Evolutionary conservation across 345 rosid species (phyloP).

Genomic region (Eucalyptus curtisii): DNA sequence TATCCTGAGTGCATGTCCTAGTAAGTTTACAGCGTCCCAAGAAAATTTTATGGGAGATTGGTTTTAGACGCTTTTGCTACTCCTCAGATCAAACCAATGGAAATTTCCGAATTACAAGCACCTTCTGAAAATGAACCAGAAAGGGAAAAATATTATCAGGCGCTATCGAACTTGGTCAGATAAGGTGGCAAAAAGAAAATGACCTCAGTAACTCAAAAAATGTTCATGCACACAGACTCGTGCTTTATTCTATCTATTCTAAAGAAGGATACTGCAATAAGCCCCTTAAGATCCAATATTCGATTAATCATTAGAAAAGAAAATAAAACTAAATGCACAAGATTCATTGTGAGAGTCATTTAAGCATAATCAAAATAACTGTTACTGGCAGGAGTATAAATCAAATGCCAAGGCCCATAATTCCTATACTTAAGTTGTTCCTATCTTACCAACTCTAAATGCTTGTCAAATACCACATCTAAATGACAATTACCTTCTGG

Average conservation of each 20-base stretch:
- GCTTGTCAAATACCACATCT: not conserved
- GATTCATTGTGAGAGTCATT: not conserved
- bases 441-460: not conserved
- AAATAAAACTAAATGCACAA: not conserved
- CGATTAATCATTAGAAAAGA: not conserved
- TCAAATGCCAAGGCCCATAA: not conserved
- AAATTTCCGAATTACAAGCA: not conserved
- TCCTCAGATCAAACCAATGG: not conserved
- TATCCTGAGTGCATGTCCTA: not conserved
- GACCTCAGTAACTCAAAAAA: not conserved
- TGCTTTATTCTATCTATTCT: not conserved
- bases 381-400: not conserved
- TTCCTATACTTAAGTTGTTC: not conserved
- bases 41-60: not conserved
- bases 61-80: not conserved
- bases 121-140: not conserved
- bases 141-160: not conserved
- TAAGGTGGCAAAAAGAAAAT: not conserved
- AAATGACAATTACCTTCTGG: slow-evolving; percentile 36
- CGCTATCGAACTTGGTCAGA: not conserved
- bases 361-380: not conserved
- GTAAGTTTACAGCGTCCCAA: not conserved
- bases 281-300: not conserved
- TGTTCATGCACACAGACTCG: not conserved
- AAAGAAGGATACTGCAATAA: not conserved